phyloP scores from a whole-genome alignment of 441 rosid genomes.

The Pelargonium australe region DNA sequence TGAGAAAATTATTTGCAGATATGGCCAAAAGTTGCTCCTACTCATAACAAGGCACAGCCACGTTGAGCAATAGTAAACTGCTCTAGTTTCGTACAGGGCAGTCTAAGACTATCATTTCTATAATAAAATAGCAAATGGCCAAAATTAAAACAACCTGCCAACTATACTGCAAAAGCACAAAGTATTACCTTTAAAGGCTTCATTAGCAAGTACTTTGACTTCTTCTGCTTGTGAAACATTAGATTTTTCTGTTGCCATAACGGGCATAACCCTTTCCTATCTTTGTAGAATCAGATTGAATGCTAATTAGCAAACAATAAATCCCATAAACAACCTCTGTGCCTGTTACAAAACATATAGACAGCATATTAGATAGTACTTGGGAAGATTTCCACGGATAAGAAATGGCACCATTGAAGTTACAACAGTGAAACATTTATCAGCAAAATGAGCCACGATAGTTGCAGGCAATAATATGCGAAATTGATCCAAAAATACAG shows the following conservation, averaged over 20 bases:
- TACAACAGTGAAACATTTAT: background rate
- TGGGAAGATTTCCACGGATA: background rate
- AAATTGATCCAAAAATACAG: too few species aligned
- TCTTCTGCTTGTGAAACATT: slow-evolving; percentile 59
- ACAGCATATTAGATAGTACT: background rate
- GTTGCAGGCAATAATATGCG: too few species aligned
- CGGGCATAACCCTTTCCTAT: slow-evolving; percentile 23
- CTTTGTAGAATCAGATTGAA: slow-evolving; percentile 4
- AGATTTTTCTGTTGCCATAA: slow-evolving; percentile 51
- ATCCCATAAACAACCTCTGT: slow-evolving; percentile 11
- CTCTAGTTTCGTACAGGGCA: background rate
- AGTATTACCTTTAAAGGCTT: slow-evolving; percentile 73
- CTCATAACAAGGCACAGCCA: too few species aligned
- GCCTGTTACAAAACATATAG: background rate
- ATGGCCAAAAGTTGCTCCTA: too few species aligned
- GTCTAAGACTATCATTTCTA: background rate
- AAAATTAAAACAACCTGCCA: background rate
- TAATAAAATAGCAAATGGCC: background rate
- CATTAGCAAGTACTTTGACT: slow-evolving; percentile 67
- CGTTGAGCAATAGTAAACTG: too few species aligned
- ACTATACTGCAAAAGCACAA: background rate
- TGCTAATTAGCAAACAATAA: slow-evolving; percentile 11
- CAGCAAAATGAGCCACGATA: too few species aligned
- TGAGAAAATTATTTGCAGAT: too few species aligned
- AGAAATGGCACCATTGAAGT: background rate